phyloP scores from a whole-genome alignment of 2,329 filamentous ascomycete species.

The Xylariomycetidae sp. region DNA sequence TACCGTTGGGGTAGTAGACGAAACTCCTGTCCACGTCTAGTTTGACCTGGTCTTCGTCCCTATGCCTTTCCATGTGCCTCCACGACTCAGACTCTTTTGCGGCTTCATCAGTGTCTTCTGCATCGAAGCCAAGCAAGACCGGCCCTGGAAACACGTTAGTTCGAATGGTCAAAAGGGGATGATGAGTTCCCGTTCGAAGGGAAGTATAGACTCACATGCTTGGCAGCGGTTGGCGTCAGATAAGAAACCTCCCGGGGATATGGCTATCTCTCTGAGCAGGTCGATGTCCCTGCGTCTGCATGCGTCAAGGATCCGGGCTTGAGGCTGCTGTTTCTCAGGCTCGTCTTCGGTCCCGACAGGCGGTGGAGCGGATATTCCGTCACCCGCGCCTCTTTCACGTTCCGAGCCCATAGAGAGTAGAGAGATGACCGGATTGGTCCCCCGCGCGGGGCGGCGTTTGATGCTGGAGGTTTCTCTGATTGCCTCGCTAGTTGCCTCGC shows the following conservation, averaged over 20 bases:
- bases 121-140: conserved; percentile 36
- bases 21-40: conserved; percentile 96
- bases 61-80: conserved; percentile 66
- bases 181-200: conserved; percentile 1
- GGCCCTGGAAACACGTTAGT: no score
- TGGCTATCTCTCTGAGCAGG: conserved; percentile 53
- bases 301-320: conserved; percentile 52
- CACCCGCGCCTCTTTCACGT: conserved; percentile 6
- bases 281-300: conserved; percentile 55
- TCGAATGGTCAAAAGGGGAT: no score
- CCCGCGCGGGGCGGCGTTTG: no score
- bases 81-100: conserved; percentile 36
- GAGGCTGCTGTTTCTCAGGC: no score
- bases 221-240: conserved; percentile 62
- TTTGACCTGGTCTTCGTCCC: conserved; percentile 85
- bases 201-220: conserved; percentile 63
- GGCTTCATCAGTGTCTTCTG: conserved; percentile 16
- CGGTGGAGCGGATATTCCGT: no score
- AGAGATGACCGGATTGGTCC: no score
- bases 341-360: no score
- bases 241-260: conserved; percentile 62
- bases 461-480: no score
- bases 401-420: conserved; percentile 13
- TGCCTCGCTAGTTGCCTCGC: conserved; percentile 12
- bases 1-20: conserved; percentile 88